Evolutionary conservation across 225 moss, liverwort and hornwort genomes (phyloP), one percentile per base, ranked within the genome.

Genomic region (Sphagnum tenellum): DNA sequence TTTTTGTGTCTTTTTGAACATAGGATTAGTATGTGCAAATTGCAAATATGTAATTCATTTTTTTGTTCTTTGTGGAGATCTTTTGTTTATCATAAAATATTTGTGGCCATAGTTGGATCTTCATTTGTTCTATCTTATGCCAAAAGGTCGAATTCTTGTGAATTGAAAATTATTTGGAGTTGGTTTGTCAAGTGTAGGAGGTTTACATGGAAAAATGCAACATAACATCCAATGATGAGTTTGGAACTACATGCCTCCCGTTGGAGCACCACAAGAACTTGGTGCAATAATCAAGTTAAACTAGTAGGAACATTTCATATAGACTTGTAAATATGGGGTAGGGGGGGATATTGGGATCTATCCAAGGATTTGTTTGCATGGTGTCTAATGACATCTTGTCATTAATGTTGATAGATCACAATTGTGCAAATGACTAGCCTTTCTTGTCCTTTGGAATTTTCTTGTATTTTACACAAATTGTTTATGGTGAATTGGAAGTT

Each of bases 231-330:
- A 66, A 65, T 55, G 87, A 63, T 9, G 74, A 82, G 7, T 81
- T 81, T 62, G 64, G 52, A 12, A 70, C 71, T 5, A 83, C 89
- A 1, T 94, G 94, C 63, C 67, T 67, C 55, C 77, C 72, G 50
- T 68, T 94, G 71, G 91, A 95, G 64, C 78, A 89, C 73, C 81
- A 91, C 54, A 76, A 91, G 69, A 86, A 86, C 69, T 72, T 95
- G 72, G 89, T 95, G 62, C 80, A 89, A 48, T 89, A 89, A 62
- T 91, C 79, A 71, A 78, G 79, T 79, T 44, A 8, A 44, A 58
- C 1, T 64, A 47, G 49, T 47, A 29, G 1, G 0, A 29, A 29
- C 29, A 29, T 29, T 29, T 29, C 29, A 29, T 29, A 1, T 29
- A 29, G 29, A 29, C 29, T 1, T 29, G 0, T 29, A 29, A 29